Evolutionary conservation across 2,329 filamentous ascomycete species (phyloP).

Genomic region (Cytospora chrysosperma): DNA sequence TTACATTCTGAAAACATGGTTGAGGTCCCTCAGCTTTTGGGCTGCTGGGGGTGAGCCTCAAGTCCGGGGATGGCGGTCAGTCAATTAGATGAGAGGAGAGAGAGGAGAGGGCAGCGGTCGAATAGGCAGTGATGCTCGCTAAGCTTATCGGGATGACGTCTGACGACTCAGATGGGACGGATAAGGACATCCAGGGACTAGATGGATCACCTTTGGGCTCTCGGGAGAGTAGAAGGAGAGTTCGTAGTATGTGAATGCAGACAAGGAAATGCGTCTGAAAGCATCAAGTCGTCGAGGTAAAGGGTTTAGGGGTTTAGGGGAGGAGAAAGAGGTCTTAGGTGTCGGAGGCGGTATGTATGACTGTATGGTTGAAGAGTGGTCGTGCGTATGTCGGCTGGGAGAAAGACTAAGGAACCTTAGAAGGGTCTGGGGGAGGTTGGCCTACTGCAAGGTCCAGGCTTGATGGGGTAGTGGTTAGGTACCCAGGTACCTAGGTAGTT

Average conservation of each 20-base stretch:
- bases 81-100: neutral
- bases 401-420: too few species aligned
- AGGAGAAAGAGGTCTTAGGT: neutral
- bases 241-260: neutral
- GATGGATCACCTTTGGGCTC: neutral
- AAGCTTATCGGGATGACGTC: constrained; percentile 17
- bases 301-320: neutral
- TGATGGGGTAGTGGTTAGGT: neutral
- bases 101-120: neutral
- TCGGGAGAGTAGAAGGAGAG: neutral
- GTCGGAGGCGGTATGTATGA: constrained; percentile 5
- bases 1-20: constrained; percentile 89
- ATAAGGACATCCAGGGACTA: neutral
- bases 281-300: neutral
- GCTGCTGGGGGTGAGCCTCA: constrained; percentile 20
- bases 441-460: neutral
- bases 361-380: neutral
- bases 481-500: neutral
- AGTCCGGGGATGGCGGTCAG: constrained; percentile 2
- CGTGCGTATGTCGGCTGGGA: neutral
- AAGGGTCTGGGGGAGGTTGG: neutral
- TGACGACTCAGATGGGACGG: neutral
- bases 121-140: neutral
- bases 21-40: constrained; percentile 27
- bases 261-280: neutral